Base-by-base conservation (phyloP, 2,329 filamentous ascomycete species). In the Ascochyta fabae region DNA sequence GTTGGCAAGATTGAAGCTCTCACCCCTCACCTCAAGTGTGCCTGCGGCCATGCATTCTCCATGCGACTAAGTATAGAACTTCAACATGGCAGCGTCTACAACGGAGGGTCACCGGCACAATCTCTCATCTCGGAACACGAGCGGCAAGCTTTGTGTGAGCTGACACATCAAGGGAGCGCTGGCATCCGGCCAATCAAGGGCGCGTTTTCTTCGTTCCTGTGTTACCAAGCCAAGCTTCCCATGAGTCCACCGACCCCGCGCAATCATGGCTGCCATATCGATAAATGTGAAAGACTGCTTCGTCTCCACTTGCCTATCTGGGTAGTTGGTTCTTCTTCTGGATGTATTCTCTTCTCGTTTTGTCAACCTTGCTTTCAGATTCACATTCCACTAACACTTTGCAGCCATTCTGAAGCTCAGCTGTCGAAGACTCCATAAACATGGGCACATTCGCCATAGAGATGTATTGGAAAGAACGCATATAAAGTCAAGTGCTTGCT, bases 11-110 rank as follows among this genome's bases (percentile, higher is more conserved):
- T 26, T 19, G 10, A 43, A 40, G 39, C 51, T 26, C 35, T 19
- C 8, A 13, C 9, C 24, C 45, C 39, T 55, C 52, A 15, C 52
- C 34, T 49, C 27, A 38, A 35, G 41, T 23, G 35, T 49, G 24
- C 29, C 23, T 19, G 24, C 9, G 19, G 52, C 46, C 47, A 56
- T 56, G 53, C 53, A 56, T 56, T 56, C 53, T 48, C 47, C n/a
- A 39, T 43, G 38, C 15, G 47, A 26, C 48, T 51, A 51, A 56
- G 53, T 51, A 51, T 51, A 54, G 48, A 13, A 55, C 16, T 8
- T 10, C 13, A 39, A 31, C 31, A 46, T 38, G 47, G 47, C 42
- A 51, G 34, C 34, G 15, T 48, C 16, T n/a, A 10, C 19, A 27
- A 26, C 26, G 10, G 15, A 10, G 27, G 23, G 42, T 43, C 48